phyloP scores from a whole-genome alignment of 139 green algal species.

The Bryopsis sp. region DNA sequence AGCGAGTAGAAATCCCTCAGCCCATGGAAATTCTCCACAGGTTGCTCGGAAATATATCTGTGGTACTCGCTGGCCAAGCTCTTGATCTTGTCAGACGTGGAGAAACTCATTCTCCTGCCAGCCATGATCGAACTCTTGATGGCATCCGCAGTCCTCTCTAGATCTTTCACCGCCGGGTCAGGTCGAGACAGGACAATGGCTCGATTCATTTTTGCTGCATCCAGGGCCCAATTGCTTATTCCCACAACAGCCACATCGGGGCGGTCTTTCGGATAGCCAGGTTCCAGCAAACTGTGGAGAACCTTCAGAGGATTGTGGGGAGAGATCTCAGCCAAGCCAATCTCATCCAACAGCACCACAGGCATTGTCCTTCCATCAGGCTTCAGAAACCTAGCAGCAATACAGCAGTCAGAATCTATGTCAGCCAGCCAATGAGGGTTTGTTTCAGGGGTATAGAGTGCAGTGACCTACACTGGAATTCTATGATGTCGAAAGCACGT shows the following conservation, averaged over 20 bases:
- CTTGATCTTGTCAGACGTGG: no score
- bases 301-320: no score
- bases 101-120: background rate
- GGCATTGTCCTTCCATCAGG: no score
- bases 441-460: no score
- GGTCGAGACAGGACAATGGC: slow-evolving; percentile 26
- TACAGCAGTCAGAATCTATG: no score
- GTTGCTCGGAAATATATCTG: slow-evolving; percentile 20
- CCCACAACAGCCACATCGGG: slow-evolving; percentile 31
- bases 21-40: slow-evolving; percentile 15
- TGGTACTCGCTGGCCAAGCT: slow-evolving; percentile 19
- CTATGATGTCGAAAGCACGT: no score
- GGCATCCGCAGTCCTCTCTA: slow-evolving; percentile 20
- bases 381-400: no score
- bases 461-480: no score
- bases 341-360: no score
- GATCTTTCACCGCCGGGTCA: slow-evolving; percentile 22
- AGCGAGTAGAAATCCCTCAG: slow-evolving; percentile 21
- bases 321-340: no score
- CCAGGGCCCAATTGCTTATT: slow-evolving; percentile 35
- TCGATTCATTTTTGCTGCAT: slow-evolving; percentile 37
- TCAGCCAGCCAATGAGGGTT: no score
- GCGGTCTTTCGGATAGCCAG: slow-evolving; percentile 15
- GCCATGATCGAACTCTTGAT: background rate
- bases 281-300: slow-evolving; percentile 30